Evolutionary conservation across 345 rosid species (phyloP).

Genomic region (Euphorbia tirucalli): DNA sequence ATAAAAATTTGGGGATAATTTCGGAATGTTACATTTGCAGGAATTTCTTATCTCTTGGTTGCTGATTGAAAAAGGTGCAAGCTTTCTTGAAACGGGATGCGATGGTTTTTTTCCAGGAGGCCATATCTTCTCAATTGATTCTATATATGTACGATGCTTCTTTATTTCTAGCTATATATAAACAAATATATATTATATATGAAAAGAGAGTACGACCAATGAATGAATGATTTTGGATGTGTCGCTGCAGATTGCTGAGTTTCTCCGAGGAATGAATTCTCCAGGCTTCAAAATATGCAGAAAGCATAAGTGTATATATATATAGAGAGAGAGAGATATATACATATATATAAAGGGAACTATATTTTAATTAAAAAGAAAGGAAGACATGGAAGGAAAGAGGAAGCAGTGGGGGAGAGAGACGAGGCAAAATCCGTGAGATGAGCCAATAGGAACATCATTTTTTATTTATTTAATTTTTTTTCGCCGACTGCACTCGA

Average conservation of each 20-base stretch:
- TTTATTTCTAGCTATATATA: too few relatives aligned
- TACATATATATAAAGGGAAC: too few relatives aligned
- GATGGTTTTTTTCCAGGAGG: slow-evolving; percentile 81
- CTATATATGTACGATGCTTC: too few relatives aligned
- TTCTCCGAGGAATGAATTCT: background rate
- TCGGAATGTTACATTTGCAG: too few relatives aligned
- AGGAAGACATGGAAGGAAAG: background rate
- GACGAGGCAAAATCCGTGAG: slow-evolving; percentile 75
- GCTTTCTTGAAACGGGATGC: slow-evolving; percentile 76
- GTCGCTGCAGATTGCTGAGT: background rate
- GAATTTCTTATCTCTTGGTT: slow-evolving; percentile 40
- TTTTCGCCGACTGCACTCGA: slow-evolving; percentile 26
- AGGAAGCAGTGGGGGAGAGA: slow-evolving; percentile 11
- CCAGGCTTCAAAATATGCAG: background rate
- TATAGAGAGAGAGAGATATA: background rate
- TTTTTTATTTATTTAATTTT: slow-evolving; percentile 19
- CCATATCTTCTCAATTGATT: too few relatives aligned
- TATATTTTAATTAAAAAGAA: background rate
- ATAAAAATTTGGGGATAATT: too few relatives aligned
- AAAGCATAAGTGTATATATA: background rate
- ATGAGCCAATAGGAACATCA: slow-evolving; percentile 46
- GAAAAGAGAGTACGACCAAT: background rate
- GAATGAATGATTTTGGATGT: too few relatives aligned
- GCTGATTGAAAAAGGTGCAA: slow-evolving; percentile 71
- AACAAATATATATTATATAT: too few relatives aligned